Evolutionary conservation across 75 land plant species (phyloP), one percentile per base, ranked within the genome.

Genomic region (Ceratopteris richardii): DNA sequence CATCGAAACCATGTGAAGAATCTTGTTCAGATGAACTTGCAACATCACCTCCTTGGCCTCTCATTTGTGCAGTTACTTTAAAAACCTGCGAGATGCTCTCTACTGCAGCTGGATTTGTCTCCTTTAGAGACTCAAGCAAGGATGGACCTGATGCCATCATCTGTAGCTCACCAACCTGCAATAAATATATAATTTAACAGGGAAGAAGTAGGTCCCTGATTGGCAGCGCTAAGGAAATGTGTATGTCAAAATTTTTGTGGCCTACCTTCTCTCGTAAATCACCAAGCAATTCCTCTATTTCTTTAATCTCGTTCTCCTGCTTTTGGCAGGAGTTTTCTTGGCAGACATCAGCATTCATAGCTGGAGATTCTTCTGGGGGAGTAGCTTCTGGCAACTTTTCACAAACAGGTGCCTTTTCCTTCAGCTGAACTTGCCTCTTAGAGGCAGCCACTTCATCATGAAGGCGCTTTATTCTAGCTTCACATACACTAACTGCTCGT

Each of bases 211-310:
- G 17, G 50, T 46, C 14, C 9, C 14, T 40, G 42, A 40, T 40
- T 40, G 42, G 16, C 57, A 31, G 9, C 5, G 33, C 23, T 9
- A 27, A n/a, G 28, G 5, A 31, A 28, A 48, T 13, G 51, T 9
- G 20, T 48, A 6, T 17, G 20, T 48, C 51, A 13, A 21, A 48
- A 48, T 4, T 21, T 48, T 51, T 51, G 54, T 19, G 30, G 59
- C 58, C 66, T 65, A 78, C 99, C 93, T 95, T 95, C 60, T 84
- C 86, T 63, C 75, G 82, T 19, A 95, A 82, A 16, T 90, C 99
- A 55, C 62, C 54, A 37, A 66, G 51, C 11, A 87, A 75, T 19
- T 70, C 78, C 59, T 64, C 62, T 0, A 95, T 76, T 23, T 82
- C 74, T 43, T 86, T 70, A 26, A 95, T 84, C 65, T 85, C 83